phyloP scores from a whole-genome alignment of 225 moss, liverwort and hornwort species.

The Neckera pumila region DNA sequence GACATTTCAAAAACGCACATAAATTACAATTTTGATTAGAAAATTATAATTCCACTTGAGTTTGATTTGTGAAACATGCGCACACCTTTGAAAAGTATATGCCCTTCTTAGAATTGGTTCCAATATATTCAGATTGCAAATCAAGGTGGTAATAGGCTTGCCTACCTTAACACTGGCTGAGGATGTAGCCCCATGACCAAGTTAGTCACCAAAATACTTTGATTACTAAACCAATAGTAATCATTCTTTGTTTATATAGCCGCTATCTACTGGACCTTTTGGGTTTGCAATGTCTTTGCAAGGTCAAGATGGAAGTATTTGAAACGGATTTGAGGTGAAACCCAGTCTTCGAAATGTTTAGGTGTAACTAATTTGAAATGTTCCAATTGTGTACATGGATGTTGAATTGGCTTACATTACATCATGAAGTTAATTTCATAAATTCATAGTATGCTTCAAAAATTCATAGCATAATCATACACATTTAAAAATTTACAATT shows the following conservation, averaged over 20 bases:
- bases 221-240: neutral
- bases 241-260: neutral
- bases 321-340: neutral
- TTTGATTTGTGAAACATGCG: too few relatives aligned
- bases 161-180: too few relatives aligned
- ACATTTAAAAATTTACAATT: neutral
- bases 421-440: neutral
- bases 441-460: neutral
- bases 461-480: neutral
- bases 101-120: too few relatives aligned
- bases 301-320: neutral
- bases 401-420: rapidly evolving
- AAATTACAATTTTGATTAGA: too few relatives aligned
- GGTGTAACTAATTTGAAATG: rapidly evolving
- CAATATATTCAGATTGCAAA: too few relatives aligned
- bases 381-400: neutral
- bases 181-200: neutral
- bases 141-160: too few relatives aligned
- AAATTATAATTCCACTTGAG: too few relatives aligned
- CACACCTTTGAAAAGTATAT: too few relatives aligned
- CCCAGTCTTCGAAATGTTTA: rapidly evolving
- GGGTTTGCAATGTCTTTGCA: rapidly evolving
- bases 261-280: neutral
- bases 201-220: neutral
- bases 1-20: too few relatives aligned